Conservation (phyloP, 495 filamentous ascomycete species). For the Hyaloscypha bicolor region DNA sequence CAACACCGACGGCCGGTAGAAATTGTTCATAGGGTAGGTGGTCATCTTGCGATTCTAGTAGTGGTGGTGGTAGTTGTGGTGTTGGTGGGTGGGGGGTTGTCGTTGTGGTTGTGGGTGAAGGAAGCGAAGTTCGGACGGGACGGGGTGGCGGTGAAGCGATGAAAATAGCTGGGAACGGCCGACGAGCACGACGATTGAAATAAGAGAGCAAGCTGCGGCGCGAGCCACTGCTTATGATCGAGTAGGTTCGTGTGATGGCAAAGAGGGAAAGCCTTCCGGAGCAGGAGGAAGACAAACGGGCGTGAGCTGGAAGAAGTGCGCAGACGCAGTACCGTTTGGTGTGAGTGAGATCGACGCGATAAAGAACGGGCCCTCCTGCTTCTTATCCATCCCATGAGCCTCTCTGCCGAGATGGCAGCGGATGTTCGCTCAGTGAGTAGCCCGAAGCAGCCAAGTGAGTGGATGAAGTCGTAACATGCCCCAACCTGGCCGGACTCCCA, state of each 20-base stretch:
- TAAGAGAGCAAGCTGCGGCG: neutral
- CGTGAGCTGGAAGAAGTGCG: neutral
- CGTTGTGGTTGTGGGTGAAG: neutral
- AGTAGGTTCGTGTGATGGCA: conserved; percentile 2
- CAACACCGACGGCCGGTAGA: conserved; percentile 63
- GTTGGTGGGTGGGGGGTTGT: no score
- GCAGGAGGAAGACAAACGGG: conserved; percentile 11
- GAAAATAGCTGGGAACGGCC: conserved; percentile 18
- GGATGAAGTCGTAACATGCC: neutral
- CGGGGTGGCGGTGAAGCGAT: conserved; percentile 32
- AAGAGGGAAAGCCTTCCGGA: neutral
- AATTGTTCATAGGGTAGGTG: conserved; percentile 57
- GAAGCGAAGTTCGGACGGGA: conserved; percentile 29
- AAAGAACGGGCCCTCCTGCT: conserved; percentile 26
- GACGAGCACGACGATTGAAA: conserved; percentile 17
- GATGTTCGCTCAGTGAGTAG: conserved; percentile 2
- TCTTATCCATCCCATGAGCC: conserved; percentile 28
- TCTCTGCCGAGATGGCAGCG: conserved; percentile 19
- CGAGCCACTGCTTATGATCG: conserved; percentile 7
- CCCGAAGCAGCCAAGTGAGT: conserved; percentile 9
- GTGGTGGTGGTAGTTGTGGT: neutral
- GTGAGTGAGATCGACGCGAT: conserved; percentile 21
- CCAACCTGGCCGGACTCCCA: conserved; percentile 14
- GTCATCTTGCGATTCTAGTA: conserved; percentile 46
- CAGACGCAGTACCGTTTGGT: conserved; percentile 16